Percentiles rank a stretch among this genome's conserved stretches.
These are phyloP conservation scores for Penicillium italicum DNA, from an alignment of 2,329 filamentous ascomycete species.

Conservation along the genomic window DNA sequence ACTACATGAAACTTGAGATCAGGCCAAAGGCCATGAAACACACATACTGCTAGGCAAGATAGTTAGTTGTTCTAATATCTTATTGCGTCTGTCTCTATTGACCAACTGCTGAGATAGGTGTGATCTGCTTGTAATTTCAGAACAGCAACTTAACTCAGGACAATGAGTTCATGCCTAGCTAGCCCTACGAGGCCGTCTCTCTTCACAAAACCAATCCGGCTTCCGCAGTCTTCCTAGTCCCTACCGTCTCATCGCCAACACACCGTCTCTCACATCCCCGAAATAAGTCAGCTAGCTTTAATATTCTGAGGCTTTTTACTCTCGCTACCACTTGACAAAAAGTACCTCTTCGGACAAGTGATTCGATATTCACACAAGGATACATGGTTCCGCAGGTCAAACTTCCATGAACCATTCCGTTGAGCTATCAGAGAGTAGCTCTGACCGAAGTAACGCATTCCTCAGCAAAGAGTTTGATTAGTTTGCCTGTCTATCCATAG, in stretches of 20 bases:
- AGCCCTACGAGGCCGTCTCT: not conserved
- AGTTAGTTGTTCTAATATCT: too few relatives aligned
- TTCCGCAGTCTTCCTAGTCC: not conserved
- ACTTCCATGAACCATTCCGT: not conserved
- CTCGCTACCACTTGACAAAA: not conserved
- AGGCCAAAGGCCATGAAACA: not conserved
- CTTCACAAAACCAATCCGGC: not conserved
- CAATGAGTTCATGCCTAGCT: not conserved
- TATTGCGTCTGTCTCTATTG: not conserved
- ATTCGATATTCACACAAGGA: not conserved
- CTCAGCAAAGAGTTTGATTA: too few relatives aligned
- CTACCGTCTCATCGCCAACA: not conserved
- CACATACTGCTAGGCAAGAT: not conserved
- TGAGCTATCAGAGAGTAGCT: not conserved
- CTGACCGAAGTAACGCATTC: conserved; percentile 8
- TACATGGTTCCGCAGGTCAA: not conserved
- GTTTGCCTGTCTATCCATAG: too few relatives aligned
- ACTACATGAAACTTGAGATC: not conserved
- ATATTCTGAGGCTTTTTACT: not conserved
- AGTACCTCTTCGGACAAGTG: not conserved
- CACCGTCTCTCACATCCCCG: too few relatives aligned
- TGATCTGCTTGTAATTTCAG: not conserved
- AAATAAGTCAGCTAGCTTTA: not conserved
- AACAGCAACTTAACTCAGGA: not conserved
- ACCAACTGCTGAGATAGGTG: not conserved